phyloP scores from a whole-genome alignment of 306 rosid genomes.

The Herpetospermum pedunculosum region DNA sequence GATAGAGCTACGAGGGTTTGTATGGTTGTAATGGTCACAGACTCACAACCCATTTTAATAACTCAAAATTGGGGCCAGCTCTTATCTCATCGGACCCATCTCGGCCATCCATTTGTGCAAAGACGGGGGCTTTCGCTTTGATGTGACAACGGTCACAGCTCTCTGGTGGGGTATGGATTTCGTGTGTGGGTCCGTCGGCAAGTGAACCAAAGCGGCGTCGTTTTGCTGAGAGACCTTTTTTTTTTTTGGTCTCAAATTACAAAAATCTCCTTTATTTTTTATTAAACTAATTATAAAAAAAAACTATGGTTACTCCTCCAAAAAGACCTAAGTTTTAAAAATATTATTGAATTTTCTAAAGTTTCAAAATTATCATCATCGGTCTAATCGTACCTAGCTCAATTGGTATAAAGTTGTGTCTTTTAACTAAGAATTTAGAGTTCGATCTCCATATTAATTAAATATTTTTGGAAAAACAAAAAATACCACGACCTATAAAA shows the following conservation, averaged over 20 bases:
- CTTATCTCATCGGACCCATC: constrained; percentile 1
- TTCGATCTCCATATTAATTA: too few species aligned
- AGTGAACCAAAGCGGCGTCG: not conserved
- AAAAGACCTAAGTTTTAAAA: too few species aligned
- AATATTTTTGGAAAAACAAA: too few species aligned
- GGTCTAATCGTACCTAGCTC: too few species aligned
- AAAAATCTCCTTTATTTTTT: too few species aligned
- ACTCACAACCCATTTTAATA: constrained; percentile 7
- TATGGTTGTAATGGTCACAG: constrained; percentile 1
- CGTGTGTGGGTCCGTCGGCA: not conserved
- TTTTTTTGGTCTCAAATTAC: not conserved
- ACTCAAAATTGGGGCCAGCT: not conserved
- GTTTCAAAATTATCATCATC: too few species aligned
- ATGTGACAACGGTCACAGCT: constrained; percentile 10
- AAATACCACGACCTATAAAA: too few species aligned
- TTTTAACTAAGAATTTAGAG: too few species aligned
- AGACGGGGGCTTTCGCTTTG: not conserved
- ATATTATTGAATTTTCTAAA: too few species aligned
- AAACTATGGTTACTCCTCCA: too few species aligned
- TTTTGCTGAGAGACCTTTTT: not conserved
- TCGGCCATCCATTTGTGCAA: constrained; percentile 1
- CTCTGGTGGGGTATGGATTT: not conserved
- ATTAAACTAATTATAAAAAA: too few species aligned
- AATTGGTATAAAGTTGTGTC: too few species aligned
- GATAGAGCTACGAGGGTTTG: not conserved